These are phyloP conservation scores for Vitis hybrid DNA, from an alignment of 177 flowering plant species.

Conservation along the genomic window DNA sequence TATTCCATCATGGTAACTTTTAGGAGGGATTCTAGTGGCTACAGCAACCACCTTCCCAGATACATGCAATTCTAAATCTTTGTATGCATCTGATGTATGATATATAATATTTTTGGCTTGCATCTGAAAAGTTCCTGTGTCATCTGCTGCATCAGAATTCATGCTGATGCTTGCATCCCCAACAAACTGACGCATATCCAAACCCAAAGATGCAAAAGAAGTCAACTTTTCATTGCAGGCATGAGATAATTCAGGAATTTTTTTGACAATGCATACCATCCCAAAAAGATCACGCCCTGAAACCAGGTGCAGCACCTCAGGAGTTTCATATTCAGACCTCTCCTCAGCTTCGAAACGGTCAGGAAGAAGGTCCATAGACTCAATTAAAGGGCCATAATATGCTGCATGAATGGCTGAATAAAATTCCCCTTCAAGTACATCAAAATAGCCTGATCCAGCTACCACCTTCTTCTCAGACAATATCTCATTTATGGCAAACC, in stretches of 20 bases:
- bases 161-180: conserved; percentile 18
- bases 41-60: conserved; percentile 72
- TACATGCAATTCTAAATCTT: conserved; percentile 75
- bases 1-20: conserved; percentile 28
- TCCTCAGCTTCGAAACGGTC: conserved; percentile 96
- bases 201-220: conserved; percentile 26
- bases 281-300: conserved; percentile 94
- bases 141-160: conserved; percentile 20
- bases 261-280: conserved; percentile 53
- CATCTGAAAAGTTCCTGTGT: conserved; percentile 14
- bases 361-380: conserved; percentile 83
- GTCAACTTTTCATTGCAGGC: conserved; percentile 32
- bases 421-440: conserved; percentile 72
- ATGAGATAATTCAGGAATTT: conserved; percentile 44
- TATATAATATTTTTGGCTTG: conserved; percentile 9
- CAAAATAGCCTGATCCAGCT: conserved; percentile 73
- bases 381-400: conserved; percentile 81
- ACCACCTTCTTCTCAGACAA: conserved; percentile 58
- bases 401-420: conserved; percentile 80
- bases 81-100: conserved; percentile 58
- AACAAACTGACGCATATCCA: conserved; percentile 15
- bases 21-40: conserved; percentile 76
- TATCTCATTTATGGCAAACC: conserved; percentile 69
- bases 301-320: conserved; percentile 92
- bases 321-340: conserved; percentile 62